phyloP scores from a whole-genome alignment of 495 filamentous ascomycete genomes.

The Tuber melanosporum region DNA sequence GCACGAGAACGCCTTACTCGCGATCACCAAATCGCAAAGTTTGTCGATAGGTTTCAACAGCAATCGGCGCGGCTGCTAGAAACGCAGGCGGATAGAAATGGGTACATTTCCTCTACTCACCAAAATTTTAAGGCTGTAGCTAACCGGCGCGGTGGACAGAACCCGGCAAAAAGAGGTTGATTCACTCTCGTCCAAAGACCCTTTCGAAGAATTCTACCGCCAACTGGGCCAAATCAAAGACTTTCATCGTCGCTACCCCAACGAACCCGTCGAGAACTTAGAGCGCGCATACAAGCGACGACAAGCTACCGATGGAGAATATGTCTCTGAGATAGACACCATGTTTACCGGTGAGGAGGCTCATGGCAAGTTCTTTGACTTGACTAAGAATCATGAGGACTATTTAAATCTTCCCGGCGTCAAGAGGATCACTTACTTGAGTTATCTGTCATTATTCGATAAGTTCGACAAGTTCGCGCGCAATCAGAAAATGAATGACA shows the following conservation, averaged over 20 bases:
- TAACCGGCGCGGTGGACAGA: conserved; percentile 23
- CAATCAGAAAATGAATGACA: conserved; percentile 76
- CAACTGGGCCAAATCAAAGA: conserved; percentile 73
- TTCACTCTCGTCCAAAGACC: conserved; percentile 74
- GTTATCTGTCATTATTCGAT: conserved; percentile 87
- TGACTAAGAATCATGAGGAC: conserved; percentile 73
- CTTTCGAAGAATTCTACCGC: conserved; percentile 87
- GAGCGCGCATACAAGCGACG: conserved; percentile 82
- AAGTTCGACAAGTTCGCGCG: conserved; percentile 68
- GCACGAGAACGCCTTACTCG: conserved; percentile 76
- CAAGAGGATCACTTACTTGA: conserved; percentile 77
- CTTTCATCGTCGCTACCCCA: conserved; percentile 84
- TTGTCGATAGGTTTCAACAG: conserved; percentile 74
- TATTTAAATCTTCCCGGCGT: conserved; percentile 82
- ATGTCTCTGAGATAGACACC: conserved; percentile 62
- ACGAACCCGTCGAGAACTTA: conserved; percentile 89
- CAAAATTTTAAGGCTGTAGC: not conserved
- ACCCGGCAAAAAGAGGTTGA: conserved; percentile 71
- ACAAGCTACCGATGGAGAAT: conserved; percentile 58
- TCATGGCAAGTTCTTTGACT: conserved; percentile 82
- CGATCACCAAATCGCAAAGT: conserved; percentile 85
- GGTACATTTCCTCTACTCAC: conserved; percentile 18
- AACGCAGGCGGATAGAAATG: conserved; percentile 76
- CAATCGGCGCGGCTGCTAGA: conserved; percentile 75
- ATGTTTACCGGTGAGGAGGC: conserved; percentile 96